A percentile compares a stretch with the other conserved stretches of the same genome.
Evolutionary conservation across 2,329 filamentous ascomycete genomes (phyloP).

Genomic region (Plectosphaerella plurivora): DNA sequence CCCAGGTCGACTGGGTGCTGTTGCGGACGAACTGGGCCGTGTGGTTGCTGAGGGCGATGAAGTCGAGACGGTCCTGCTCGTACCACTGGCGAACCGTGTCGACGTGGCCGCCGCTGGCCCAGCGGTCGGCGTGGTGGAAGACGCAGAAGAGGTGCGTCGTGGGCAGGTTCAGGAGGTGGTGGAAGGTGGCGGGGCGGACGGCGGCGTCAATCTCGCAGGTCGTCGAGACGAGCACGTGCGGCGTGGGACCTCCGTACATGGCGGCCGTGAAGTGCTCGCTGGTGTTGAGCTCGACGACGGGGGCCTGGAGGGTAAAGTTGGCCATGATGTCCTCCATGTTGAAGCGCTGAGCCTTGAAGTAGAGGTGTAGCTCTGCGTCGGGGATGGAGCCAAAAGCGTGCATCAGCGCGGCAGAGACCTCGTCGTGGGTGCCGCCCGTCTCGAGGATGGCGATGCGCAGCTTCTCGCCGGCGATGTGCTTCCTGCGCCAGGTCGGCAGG

Average conservation of each 20-base stretch:
- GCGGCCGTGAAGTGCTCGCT: constrained; percentile 12
- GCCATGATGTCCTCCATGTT: constrained; percentile 18
- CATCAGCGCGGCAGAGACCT: constrained; percentile 19
- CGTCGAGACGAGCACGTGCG: constrained; percentile 20
- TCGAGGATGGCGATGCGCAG: constrained; percentile 19
- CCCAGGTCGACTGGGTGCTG: constrained; percentile 16
- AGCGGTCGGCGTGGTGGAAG: constrained; percentile 21
- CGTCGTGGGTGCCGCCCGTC: constrained; percentile 20
- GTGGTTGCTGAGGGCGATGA: constrained; percentile 20
- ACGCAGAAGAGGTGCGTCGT: constrained; percentile 20
- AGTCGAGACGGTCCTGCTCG: constrained; percentile 15
- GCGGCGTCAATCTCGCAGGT: constrained; percentile 21
- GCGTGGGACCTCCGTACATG: constrained; percentile 8
- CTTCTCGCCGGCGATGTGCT: constrained; percentile 3
- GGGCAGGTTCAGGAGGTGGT: constrained; percentile 13
- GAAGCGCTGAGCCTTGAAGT: constrained; percentile 19
- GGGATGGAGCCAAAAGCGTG: constrained; percentile 17
- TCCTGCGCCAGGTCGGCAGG: constrained; percentile 2
- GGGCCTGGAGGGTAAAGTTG: constrained; percentile 17
- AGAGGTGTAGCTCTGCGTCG: constrained; percentile 15
- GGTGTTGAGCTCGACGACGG: constrained; percentile 9
- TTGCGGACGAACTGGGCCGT: constrained; percentile 17
- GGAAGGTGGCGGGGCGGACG: constrained; percentile 13
- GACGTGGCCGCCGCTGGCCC: constrained; percentile 15
- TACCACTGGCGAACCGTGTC: constrained; percentile 14